These are phyloP conservation scores for Pseudognaphalium luteoalbum DNA, from an alignment of 129 eudicot species.

Conservation along the genomic window DNA sequence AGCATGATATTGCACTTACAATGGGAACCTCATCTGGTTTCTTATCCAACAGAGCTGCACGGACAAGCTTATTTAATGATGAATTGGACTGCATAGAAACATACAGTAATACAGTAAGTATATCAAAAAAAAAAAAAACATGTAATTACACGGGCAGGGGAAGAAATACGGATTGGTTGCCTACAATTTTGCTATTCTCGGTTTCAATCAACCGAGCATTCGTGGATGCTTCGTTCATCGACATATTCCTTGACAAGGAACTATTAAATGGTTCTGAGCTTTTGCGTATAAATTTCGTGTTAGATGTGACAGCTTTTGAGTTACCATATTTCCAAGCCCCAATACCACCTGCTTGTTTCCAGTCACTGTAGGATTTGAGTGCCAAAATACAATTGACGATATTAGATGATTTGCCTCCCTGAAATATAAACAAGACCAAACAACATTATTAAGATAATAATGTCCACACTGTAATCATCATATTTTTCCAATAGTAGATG, in stretches of 20 bases:
- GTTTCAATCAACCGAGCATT: constrained; percentile 42
- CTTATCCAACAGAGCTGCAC: constrained; percentile 71
- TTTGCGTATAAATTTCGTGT: constrained; percentile 77
- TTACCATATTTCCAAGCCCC: constrained; percentile 93
- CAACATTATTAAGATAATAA: constrained; percentile 7
- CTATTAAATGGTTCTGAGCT: constrained; percentile 81
- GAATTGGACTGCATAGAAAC: constrained; percentile 67
- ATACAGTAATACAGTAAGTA: constrained; percentile 28
- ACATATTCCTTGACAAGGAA: constrained; percentile 58
- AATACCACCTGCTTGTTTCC: constrained; percentile 80
- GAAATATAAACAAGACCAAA: constrained; percentile 17
- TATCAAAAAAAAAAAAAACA: background rate
- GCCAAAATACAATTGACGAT: constrained; percentile 79
- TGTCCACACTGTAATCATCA: constrained; percentile 4
- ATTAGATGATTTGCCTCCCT: constrained; percentile 94
- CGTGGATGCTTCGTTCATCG: constrained; percentile 48
- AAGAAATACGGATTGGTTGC: background rate
- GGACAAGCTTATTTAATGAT: constrained; percentile 81
- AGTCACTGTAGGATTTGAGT: constrained; percentile 77
- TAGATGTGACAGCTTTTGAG: constrained; percentile 50
- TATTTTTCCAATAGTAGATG: constrained; percentile 11
- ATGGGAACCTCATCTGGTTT: constrained; percentile 94
- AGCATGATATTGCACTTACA: constrained; percentile 46
- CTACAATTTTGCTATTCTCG: constrained; percentile 62
- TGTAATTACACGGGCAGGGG: background rate